phyloP scores from a whole-genome alignment of 2,329 filamentous ascomycete genomes.

The Biscogniauxia marginata region DNA sequence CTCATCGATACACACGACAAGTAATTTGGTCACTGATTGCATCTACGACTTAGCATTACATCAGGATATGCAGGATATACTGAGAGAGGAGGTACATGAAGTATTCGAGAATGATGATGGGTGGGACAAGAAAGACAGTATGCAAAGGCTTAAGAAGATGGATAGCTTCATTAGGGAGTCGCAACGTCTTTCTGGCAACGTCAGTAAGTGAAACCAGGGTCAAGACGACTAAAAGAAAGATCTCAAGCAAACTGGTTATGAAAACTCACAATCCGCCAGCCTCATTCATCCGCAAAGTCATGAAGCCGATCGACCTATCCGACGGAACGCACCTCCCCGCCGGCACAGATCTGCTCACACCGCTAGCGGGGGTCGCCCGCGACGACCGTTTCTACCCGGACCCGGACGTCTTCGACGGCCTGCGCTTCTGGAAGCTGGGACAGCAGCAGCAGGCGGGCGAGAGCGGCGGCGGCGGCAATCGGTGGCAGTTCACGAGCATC shows the following conservation, averaged over 20 bases:
- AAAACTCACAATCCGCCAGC: constrained; percentile 23
- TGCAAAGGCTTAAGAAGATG: constrained; percentile 40
- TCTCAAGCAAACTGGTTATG: not conserved
- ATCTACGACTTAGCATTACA: constrained; percentile 52
- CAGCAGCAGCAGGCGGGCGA: constrained; percentile 22
- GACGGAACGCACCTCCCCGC: constrained; percentile 51
- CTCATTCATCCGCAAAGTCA: constrained; percentile 50
- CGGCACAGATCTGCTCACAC: constrained; percentile 43
- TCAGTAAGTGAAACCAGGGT: constrained; percentile 31
- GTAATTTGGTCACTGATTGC: constrained; percentile 44
- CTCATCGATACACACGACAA: constrained; percentile 53
- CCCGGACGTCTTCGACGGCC: constrained; percentile 37
- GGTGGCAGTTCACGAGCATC: constrained; percentile 36
- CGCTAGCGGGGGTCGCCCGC: constrained; percentile 35
- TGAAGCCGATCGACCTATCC: constrained; percentile 50
- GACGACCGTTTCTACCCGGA: constrained; percentile 39
- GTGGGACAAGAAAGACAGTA: constrained; percentile 34
- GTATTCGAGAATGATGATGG: constrained; percentile 37
- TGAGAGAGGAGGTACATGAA: constrained; percentile 50
- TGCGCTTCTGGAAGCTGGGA: constrained; percentile 39
- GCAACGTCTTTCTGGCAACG: constrained; percentile 34
- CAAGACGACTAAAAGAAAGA: not conserved
- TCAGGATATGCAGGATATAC: constrained; percentile 48
- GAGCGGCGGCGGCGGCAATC: constrained; percentile 10
- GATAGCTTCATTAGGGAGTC: constrained; percentile 42